Base-by-base conservation (phyloP, 257 asterid species). In the Echium plantagineum region DNA sequence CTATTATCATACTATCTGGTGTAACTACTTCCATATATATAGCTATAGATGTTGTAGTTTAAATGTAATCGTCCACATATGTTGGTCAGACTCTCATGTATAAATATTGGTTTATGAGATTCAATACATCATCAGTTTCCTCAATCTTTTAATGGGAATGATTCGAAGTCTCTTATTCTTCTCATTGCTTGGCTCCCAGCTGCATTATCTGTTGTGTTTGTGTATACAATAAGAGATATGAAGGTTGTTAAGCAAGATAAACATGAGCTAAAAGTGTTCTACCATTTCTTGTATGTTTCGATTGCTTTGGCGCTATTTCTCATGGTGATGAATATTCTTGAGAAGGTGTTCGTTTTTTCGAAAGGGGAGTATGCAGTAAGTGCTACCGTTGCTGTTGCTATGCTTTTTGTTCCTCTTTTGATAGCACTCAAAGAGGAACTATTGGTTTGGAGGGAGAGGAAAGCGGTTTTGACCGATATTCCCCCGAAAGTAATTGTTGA, bases 111-210 rank as follows among this genome's bases (percentile, higher is more conserved):
- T n/a, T n/a, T n/a, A n/a, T n/a, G n/a, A n/a, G n/a, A n/a, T n/a
- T n/a, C n/a, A n/a, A n/a, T n/a, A n/a, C n/a, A n/a, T n/a, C n/a
- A n/a, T n/a, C n/a, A n/a, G n/a, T n/a, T n/a, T n/a, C n/a, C n/a
- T n/a, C n/a, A n/a, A n/a, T n/a, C n/a, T n/a, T n/a, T n/a, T 7
- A 85, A 88, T 55, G 90, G 94, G 9, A 88, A 81, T 60, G 94
- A 88, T 72, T 78, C 94, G 5, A 80, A 77, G 53, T 73, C 94
- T 4, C 71, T 88, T 28, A 79, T 88, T 58, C 82, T 88, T 15
- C 84, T 88, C 20, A 85, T 88, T 22, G 96, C 94, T 3, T 88
- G 96, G 96, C 90, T 88, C 10, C 96, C 96, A 0, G 90, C 94
- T 20, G 94, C 88, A 0, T 55, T 88, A 52, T 88, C 96, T n/a